Conservation (phyloP, 2,329 filamentous ascomycete species). For the Periconia macrospinosa region DNA sequence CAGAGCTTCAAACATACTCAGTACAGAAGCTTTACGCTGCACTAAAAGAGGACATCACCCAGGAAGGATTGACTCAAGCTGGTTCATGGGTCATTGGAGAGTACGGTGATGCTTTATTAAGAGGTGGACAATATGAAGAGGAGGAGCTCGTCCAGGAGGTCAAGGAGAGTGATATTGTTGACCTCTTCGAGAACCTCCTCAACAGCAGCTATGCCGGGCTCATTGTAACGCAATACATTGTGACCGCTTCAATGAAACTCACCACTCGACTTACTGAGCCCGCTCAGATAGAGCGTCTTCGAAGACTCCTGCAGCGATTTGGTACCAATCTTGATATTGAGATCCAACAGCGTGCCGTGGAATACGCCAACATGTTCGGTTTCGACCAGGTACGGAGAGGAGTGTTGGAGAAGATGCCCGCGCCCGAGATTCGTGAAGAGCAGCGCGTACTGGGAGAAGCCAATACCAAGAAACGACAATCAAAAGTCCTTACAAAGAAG, state of each 20-base stretch:
- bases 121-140: constrained; percentile 89
- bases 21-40: constrained; percentile 92
- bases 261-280: constrained; percentile 83
- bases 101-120: constrained; percentile 87
- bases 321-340: constrained; percentile 91
- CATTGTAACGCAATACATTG: constrained; percentile 91
- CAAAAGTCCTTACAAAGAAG: constrained; percentile 68
- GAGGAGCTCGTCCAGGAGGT: constrained; percentile 84
- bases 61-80: constrained; percentile 90
- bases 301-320: constrained; percentile 74
- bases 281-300: constrained; percentile 82
- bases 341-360: constrained; percentile 92
- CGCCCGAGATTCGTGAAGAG: constrained; percentile 94
- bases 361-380: constrained; percentile 92
- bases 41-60: constrained; percentile 94
- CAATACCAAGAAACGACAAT: constrained; percentile 50
- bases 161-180: constrained; percentile 85
- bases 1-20: constrained; percentile 93
- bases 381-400: constrained; percentile 85
- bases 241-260: constrained; percentile 92
- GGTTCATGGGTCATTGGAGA: constrained; percentile 98
- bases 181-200: constrained; percentile 88
- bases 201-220: constrained; percentile 94
- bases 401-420: constrained; percentile 96
- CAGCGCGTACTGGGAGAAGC: constrained; percentile 87